phyloP scores from a whole-genome alignment of 1,139 yeast genomes.

The Zygotorulaspora mrakii region DNA sequence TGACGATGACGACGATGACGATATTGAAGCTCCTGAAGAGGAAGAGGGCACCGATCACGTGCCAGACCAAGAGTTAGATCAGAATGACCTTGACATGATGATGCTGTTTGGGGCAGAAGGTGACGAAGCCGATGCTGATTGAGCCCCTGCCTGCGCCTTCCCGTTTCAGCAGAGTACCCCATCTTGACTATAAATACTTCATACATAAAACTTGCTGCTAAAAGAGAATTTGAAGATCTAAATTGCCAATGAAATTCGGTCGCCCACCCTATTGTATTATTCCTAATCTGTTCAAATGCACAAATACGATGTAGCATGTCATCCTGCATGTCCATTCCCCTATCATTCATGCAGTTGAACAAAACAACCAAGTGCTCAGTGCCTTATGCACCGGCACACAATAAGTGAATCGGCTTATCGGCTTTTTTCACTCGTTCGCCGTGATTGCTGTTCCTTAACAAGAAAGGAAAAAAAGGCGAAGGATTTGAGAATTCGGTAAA shows the following conservation, averaged over 20 bases:
- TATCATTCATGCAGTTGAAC: too few relatives aligned
- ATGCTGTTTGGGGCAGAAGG: conserved; percentile 38
- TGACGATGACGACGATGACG: conserved; percentile 35
- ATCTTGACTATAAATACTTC: not conserved
- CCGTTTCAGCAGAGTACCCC: too few relatives aligned
- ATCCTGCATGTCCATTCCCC: not conserved
- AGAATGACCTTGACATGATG: conserved; percentile 39
- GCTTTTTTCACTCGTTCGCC: not conserved
- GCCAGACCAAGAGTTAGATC: conserved; percentile 28
- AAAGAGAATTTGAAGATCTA: not conserved
- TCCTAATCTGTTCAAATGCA: too few relatives aligned
- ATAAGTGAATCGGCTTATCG: too few relatives aligned
- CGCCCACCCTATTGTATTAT: too few relatives aligned
- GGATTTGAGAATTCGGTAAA: conserved; percentile 5
- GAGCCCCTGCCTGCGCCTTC: too few relatives aligned
- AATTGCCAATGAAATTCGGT: too few relatives aligned
- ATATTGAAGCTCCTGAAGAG: conserved; percentile 36
- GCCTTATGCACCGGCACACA: too few relatives aligned
- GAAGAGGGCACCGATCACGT: conserved; percentile 24
- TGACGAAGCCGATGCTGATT: conserved; percentile 22
- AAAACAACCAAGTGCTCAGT: too few relatives aligned
- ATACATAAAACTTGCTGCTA: not conserved
- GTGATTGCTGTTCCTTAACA: conserved; percentile 1
- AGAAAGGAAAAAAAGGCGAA: conserved; percentile 1
- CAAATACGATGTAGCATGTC: too few relatives aligned